Evolutionary conservation across 75 land plant species (phyloP).

Genomic region (Ceratopteris richardii): DNA sequence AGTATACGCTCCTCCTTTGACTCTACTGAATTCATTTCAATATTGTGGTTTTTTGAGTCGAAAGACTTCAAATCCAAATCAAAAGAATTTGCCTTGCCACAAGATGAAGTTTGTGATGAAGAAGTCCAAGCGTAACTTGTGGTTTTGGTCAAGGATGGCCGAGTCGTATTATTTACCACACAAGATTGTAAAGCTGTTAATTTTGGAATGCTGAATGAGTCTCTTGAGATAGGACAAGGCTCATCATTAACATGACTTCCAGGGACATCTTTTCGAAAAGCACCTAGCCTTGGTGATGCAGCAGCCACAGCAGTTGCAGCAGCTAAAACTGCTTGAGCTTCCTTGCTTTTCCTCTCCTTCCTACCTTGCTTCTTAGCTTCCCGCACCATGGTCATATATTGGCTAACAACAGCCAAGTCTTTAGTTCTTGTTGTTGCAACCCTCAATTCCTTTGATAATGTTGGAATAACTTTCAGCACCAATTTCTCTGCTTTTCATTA

Average conservation of each 20-base stretch:
- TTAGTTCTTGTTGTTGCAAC: slow-evolving; percentile 28
- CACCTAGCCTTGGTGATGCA: slow-evolving; percentile 71
- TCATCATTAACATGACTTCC: neutral
- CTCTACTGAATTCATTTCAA: neutral
- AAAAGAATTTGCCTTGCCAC: neutral
- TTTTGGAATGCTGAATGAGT: neutral
- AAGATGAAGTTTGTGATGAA: neutral
- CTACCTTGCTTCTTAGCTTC: slow-evolving; percentile 86
- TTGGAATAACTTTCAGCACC: slow-evolving; percentile 40
- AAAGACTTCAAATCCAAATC: neutral
- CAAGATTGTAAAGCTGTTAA: neutral
- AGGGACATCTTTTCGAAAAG: slow-evolving; percentile 55
- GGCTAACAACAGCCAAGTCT: slow-evolving; percentile 52
- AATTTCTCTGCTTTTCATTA: slow-evolving; percentile 66
- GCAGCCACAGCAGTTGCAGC: slow-evolving; percentile 97
- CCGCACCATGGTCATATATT: slow-evolving; percentile 46
- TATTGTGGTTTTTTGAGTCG: neutral
- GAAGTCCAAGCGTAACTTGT: neutral
- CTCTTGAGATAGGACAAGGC: too few species aligned
- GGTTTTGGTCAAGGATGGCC: neutral
- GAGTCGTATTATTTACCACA: neutral
- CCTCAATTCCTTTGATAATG: slow-evolving; percentile 57
- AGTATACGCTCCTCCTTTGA: neutral
- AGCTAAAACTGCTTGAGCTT: slow-evolving; percentile 87
- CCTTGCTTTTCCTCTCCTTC: slow-evolving; percentile 77